Evolutionary conservation across 768 basidiomycete species (phyloP).

Genomic region (Suillus plorans): DNA sequence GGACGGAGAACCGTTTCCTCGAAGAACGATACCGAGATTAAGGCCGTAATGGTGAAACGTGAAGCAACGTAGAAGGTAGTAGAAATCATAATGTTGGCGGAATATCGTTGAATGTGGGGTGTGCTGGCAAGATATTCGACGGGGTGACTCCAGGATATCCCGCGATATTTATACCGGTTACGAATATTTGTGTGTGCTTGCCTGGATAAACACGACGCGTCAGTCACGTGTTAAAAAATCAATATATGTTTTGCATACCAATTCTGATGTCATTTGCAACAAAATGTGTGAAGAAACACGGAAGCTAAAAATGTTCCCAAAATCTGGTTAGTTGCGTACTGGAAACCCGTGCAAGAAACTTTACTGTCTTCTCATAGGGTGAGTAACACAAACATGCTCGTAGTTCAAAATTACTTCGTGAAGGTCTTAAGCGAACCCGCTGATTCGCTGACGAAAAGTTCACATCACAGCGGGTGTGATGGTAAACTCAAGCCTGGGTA

Average conservation of each 20-base stretch:
- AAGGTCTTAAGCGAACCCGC: constrained; percentile 4
- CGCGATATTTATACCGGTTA: neutral
- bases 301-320: neutral
- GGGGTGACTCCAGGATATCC: neutral
- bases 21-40: neutral
- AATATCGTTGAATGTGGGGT: neutral
- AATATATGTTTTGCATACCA: neutral
- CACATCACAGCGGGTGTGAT: neutral
- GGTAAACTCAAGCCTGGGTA: neutral
- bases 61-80: neutral
- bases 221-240: neutral
- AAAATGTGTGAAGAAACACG: neutral
- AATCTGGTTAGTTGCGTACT: neutral
- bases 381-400: neutral
- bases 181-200: neutral
- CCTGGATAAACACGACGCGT: neutral
- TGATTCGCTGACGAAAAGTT: neutral
- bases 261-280: too few relatives aligned
- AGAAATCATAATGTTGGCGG: neutral
- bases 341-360: neutral
- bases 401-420: constrained; percentile 16
- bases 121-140: neutral
- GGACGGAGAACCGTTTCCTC: neutral
- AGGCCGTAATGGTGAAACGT: neutral
- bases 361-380: neutral